Percentiles rank a stretch among this genome's conserved stretches.
phyloP scores from a whole-genome alignment of 2,329 filamentous ascomycete genomes.

The Fusarium albidum region DNA sequence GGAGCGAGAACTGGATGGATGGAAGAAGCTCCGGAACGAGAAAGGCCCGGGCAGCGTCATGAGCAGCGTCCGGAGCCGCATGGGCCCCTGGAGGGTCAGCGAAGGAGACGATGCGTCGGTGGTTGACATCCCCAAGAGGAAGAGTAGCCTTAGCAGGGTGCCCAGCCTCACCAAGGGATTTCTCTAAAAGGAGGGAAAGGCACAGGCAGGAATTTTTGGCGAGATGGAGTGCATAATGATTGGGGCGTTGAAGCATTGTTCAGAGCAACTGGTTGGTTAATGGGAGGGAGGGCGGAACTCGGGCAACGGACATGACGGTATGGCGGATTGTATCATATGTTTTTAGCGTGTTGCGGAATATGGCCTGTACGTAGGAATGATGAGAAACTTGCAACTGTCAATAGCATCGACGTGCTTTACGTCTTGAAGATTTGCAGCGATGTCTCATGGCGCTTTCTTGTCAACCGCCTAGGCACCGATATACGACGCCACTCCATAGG shows the following conservation, averaged over 20 bases:
- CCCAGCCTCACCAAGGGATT: constrained; percentile 83
- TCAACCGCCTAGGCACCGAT: too few relatives aligned
- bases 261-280: constrained; percentile 23
- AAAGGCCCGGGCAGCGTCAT: constrained; percentile 60
- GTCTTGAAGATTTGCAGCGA: not conserved
- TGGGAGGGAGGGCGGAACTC: constrained; percentile 21
- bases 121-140: constrained; percentile 68
- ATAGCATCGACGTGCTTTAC: not conserved
- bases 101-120: constrained; percentile 50
- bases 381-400: constrained; percentile 24
- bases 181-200: constrained; percentile 54
- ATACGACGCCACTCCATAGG: too few relatives aligned
- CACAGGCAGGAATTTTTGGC: constrained; percentile 24
- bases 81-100: constrained; percentile 46
- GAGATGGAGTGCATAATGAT: constrained; percentile 23
- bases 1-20: constrained; percentile 88
- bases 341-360: constrained; percentile 28
- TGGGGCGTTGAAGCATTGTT: constrained; percentile 38
- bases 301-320: constrained; percentile 15
- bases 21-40: constrained; percentile 79
- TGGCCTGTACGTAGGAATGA: constrained; percentile 34
- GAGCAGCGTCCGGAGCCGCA: constrained; percentile 49
- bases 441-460: not conserved
- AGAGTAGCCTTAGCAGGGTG: constrained; percentile 69
- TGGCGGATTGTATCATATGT: constrained; percentile 22